Conservation (phyloP, 2,329 filamentous ascomycete species). For the Cladosporium sp. region DNA sequence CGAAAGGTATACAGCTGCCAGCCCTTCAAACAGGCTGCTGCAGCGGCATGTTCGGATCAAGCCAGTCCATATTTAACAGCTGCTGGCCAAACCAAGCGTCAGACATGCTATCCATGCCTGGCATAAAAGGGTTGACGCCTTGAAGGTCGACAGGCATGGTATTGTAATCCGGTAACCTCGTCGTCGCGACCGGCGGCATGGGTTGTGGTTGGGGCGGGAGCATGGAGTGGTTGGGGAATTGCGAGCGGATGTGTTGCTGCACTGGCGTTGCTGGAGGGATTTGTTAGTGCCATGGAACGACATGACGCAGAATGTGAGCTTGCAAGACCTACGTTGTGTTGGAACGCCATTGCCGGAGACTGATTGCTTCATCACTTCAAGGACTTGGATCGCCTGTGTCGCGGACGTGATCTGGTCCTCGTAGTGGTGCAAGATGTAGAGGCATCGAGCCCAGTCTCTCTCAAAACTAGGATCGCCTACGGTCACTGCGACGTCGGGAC, state of each 20-base stretch:
- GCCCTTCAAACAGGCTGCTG: neutral
- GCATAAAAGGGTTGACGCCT: slow-evolving; percentile 12
- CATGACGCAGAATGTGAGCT: neutral
- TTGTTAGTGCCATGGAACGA: slow-evolving; percentile 14
- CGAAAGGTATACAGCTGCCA: neutral
- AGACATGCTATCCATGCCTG: slow-evolving; percentile 22
- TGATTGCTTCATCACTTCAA: slow-evolving; percentile 20
- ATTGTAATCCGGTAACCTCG: slow-evolving; percentile 9
- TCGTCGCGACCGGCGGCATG: neutral
- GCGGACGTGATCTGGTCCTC: slow-evolving; percentile 23
- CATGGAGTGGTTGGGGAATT: neutral
- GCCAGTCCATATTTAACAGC: slow-evolving; percentile 23
- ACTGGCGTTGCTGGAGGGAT: neutral
- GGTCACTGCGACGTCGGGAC: slow-evolving; percentile 7
- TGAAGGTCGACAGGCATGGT: slow-evolving; percentile 20
- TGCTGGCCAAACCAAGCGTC: slow-evolving; percentile 25
- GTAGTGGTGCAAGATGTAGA: slow-evolving; percentile 21
- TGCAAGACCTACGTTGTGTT: neutral
- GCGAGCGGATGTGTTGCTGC: neutral
- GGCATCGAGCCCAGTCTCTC: slow-evolving; percentile 20
- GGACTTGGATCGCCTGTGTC: slow-evolving; percentile 20
- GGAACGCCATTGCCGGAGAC: slow-evolving; percentile 3
- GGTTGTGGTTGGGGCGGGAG: neutral
- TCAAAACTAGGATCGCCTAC: slow-evolving; percentile 16
- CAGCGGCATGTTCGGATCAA: slow-evolving; percentile 15